Evolutionary conservation across 306 rosid species (phyloP), one percentile per base, ranked within the genome.

Genomic region (Chamaecrista fasciculata): DNA sequence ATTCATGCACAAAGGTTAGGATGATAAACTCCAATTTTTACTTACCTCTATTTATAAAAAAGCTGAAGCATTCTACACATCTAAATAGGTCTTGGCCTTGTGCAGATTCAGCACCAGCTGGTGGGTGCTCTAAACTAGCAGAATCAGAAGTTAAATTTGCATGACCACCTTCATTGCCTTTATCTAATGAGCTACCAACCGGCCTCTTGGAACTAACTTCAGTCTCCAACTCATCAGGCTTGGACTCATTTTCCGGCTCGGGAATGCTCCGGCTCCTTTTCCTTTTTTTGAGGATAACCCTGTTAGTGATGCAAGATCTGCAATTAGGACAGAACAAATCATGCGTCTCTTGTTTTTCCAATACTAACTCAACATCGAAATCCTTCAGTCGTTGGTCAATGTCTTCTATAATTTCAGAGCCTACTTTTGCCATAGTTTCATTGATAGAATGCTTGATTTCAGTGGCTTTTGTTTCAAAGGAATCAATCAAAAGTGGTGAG

Each of bases 321-420:
- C 87, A 83, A 46, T 83, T 80, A 62, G 87, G 87, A 77, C 87
- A 83, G 76, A 46, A 70, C 81, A 83, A 77, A 28, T 83, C 87
- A 48, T 83, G 85, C 0, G 85, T 83, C 79, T 83, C 87, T 74
- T 83, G 87, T 67, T 80, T 83, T 6, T 18, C 85, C 26, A 83
- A 72, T 42, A 83, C 78, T 66, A 69, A 52, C 79, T 83, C 83
- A 66, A 83, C 79, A 74, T 83, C 83, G 40, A 31, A 48, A 19
- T 83, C 83, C 53, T 57, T 34, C 61, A 53, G 60, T 36, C 42
- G 75, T 10, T 64, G 70, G 21, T 80, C 80, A 66, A 61, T 70
- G 24, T 73, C 78, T 40, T 74, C 14, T 69, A 21, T 43, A 57
- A 71, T 11, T 36, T 77, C 68, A 40, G 61, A 55, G 46, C 29